Evolutionary conservation across 371 early-diverging fungal genomes (phyloP).

Genomic region (Mucor mucedo): DNA sequence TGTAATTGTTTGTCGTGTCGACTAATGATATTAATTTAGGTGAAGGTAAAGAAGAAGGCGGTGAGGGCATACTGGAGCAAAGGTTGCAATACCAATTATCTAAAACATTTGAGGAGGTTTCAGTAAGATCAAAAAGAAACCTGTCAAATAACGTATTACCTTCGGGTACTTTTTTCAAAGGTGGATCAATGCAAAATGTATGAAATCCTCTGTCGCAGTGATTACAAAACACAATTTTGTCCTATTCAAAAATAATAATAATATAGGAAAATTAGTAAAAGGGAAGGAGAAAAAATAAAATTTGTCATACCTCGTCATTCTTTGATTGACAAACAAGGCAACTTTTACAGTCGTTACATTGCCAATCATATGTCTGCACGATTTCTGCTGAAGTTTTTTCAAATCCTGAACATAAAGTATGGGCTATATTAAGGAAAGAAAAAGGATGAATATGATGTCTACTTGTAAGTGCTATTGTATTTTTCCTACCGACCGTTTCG

Average conservation of each 20-base stretch:
- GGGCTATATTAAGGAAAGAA: slow-evolving; percentile 29
- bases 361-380: slow-evolving; percentile 49
- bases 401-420: slow-evolving; percentile 36
- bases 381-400: slow-evolving; percentile 29
- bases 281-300: slow-evolving; percentile 2
- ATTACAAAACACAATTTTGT: slow-evolving; percentile 39
- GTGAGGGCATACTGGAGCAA: slow-evolving; percentile 40
- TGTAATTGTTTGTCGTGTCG: slow-evolving; percentile 15
- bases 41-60: slow-evolving; percentile 31
- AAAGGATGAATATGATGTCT: not conserved
- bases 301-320: slow-evolving; percentile 44
- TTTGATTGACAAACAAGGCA: slow-evolving; percentile 44
- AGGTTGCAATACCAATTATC: slow-evolving; percentile 49
- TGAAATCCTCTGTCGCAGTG: slow-evolving; percentile 46
- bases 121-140: slow-evolving; percentile 1
- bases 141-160: slow-evolving; percentile 28
- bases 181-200: slow-evolving; percentile 41
- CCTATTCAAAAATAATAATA: slow-evolving; percentile 21
- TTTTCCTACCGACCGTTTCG: slow-evolving; percentile 41
- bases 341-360: slow-evolving; percentile 52
- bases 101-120: slow-evolving; percentile 11
- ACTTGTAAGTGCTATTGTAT: not conserved
- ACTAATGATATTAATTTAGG: slow-evolving; percentile 18
- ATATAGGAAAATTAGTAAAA: slow-evolving; percentile 6
- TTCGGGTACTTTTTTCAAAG: slow-evolving; percentile 37